These are phyloP conservation scores for Camillea tinctor DNA, from an alignment of 2,329 filamentous ascomycete genomes.

Conservation along the genomic window DNA sequence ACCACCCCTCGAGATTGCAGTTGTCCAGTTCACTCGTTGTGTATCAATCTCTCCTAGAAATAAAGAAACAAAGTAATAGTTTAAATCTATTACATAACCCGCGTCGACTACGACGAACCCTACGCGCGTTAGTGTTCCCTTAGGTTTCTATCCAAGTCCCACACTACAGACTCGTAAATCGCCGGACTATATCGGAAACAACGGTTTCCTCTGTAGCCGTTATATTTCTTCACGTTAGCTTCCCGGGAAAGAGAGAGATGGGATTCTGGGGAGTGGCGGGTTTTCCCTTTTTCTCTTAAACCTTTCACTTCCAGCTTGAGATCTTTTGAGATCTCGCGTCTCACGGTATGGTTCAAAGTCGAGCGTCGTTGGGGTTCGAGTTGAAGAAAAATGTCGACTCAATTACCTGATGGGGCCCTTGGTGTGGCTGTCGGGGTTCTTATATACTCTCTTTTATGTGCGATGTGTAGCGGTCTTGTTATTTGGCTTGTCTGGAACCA, in stretches of 20 bases:
- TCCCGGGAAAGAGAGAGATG: not conserved
- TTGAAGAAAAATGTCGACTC: conserved; percentile 25
- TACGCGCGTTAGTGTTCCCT: not conserved
- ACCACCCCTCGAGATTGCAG: no score
- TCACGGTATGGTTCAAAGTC: not conserved
- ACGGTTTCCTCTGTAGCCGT: not conserved
- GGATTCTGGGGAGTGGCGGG: not conserved
- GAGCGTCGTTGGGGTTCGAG: not conserved
- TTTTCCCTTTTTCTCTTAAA: not conserved
- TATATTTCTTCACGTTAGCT: not conserved
- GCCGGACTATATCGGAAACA: not conserved
- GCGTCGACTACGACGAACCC: not conserved
- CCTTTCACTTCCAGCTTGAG: not conserved
- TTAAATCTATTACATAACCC: not conserved
- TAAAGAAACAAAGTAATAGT: not conserved
- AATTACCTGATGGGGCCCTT: conserved; percentile 28
- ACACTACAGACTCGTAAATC: not conserved
- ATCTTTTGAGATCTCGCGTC: not conserved
- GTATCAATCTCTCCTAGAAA: not conserved
- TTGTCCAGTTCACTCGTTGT: no score
- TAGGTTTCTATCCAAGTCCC: not conserved
- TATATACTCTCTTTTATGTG: conserved; percentile 31
- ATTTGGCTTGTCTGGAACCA: conserved; percentile 35
- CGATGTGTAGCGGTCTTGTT: conserved; percentile 25
- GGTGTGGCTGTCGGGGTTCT: conserved; percentile 27